Conservation (phyloP, 805 yeast species). For the Saccharomycopsis schoenii region DNA sequence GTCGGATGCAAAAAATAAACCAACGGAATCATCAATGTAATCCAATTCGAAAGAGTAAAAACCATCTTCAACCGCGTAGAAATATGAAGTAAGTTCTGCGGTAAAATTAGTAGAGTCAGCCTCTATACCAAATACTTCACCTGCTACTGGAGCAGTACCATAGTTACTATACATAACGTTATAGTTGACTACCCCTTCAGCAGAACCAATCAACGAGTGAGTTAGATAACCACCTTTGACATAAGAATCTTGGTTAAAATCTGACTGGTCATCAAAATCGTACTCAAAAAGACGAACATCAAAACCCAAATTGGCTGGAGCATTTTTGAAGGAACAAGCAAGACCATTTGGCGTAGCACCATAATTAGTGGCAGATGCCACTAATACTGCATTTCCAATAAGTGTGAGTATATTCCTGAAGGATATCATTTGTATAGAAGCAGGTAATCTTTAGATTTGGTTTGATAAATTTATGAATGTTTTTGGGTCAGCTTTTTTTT, state of each 20-base stretch:
- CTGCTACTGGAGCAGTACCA: background rate
- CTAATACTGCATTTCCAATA: background rate
- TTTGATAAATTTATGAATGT: too few species aligned
- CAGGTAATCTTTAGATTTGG: too few species aligned
- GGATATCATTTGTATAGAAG: background rate
- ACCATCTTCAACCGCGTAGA: conserved; percentile 25
- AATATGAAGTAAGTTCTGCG: conserved; percentile 23
- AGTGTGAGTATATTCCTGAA: background rate
- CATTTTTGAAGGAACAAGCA: background rate
- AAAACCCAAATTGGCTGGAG: background rate
- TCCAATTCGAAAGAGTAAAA: conserved; percentile 21
- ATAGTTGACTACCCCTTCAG: background rate
- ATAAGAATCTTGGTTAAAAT: background rate
- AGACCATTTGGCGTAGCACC: background rate
- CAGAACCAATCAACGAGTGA: background rate
- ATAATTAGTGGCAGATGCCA: background rate
- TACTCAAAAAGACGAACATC: background rate
- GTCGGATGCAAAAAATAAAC: conserved; percentile 24
- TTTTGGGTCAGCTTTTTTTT: too few species aligned
- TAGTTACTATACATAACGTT: background rate
- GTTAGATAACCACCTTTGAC: background rate
- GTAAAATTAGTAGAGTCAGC: conserved; percentile 17
- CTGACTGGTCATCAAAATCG: background rate
- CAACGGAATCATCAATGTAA: conserved; percentile 26
- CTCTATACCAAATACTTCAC: background rate